Conservation (phyloP, 257 asterid genomes). For the Gardenia jasminoides region DNA sequence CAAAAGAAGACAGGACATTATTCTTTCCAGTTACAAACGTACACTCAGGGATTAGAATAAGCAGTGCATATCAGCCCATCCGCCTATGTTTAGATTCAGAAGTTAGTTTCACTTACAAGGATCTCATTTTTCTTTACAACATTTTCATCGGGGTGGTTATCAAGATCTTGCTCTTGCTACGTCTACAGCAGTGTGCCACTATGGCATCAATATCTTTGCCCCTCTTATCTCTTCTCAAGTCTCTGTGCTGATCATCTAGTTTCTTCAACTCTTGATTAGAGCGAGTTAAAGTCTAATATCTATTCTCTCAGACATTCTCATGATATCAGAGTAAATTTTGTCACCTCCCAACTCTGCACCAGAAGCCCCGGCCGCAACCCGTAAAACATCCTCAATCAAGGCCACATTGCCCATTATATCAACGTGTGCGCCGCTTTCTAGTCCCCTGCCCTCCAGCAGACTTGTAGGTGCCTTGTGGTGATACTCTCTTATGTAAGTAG, state of each 20-base stretch:
- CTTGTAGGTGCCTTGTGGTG: constrained; percentile 71
- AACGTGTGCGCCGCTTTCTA: constrained; percentile 76
- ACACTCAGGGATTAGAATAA: constrained; percentile 1
- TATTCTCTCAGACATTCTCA: constrained; percentile 57
- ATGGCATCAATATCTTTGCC: not conserved
- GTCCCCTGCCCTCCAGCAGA: constrained; percentile 80
- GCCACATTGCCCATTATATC: constrained; percentile 87
- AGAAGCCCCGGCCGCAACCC: constrained; percentile 69
- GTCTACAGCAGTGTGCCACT: not conserved
- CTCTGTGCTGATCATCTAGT: not conserved
- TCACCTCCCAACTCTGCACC: constrained; percentile 70
- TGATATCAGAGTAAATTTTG: constrained; percentile 58
- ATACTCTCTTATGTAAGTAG: constrained; percentile 64
- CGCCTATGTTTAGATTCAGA: not conserved
- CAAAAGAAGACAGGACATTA: constrained; percentile 3
- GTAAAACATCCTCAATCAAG: constrained; percentile 71
- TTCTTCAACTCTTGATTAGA: constrained; percentile 14
- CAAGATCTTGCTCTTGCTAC: not conserved
- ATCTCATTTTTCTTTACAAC: constrained; percentile 6
- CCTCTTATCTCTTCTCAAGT: not conserved
- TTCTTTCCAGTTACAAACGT: not conserved
- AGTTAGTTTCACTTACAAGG: not conserved
- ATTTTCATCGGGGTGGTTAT: not conserved
- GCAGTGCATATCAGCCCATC: not conserved
- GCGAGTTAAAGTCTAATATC: constrained; percentile 41